phyloP scores from a whole-genome alignment of 2,329 filamentous ascomycete species.

The Albifimbria verrucaria region DNA sequence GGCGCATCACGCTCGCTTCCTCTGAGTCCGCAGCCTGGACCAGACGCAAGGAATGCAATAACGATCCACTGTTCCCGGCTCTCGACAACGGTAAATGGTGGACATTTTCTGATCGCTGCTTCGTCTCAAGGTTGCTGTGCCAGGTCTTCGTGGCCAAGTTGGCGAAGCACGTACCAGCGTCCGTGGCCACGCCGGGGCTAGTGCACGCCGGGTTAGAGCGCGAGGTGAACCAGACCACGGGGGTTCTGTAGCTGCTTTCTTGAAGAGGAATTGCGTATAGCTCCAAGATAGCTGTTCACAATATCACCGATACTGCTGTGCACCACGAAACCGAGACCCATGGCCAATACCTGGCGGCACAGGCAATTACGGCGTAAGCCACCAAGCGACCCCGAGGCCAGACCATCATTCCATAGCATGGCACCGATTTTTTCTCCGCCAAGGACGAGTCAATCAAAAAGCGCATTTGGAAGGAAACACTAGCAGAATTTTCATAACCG shows the following conservation, averaged over 20 bases:
- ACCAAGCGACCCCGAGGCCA: not conserved
- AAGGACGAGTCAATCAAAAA: not conserved
- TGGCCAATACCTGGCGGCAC: not conserved
- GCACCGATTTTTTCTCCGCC: not conserved
- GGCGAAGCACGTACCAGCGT: not conserved
- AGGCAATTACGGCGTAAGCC: not conserved
- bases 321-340: slow-evolving; percentile 1
- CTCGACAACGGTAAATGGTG: not conserved
- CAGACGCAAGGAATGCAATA: not conserved
- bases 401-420: not conserved
- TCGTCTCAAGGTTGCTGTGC: not conserved
- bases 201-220: not conserved
- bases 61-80: not conserved
- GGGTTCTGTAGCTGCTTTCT: not conserved
- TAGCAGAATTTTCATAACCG: not conserved
- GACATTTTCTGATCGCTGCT: not conserved
- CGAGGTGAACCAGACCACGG: not conserved
- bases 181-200: not conserved
- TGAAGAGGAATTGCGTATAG: slow-evolving; percentile 1
- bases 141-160: not conserved
- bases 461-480: not conserved
- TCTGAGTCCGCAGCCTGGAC: not conserved
- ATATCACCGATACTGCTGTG: not conserved
- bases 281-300: not conserved
- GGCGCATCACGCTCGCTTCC: not conserved